phyloP scores from a whole-genome alignment of 257 asterid genomes.

The Thymus quinquecostatus region DNA sequence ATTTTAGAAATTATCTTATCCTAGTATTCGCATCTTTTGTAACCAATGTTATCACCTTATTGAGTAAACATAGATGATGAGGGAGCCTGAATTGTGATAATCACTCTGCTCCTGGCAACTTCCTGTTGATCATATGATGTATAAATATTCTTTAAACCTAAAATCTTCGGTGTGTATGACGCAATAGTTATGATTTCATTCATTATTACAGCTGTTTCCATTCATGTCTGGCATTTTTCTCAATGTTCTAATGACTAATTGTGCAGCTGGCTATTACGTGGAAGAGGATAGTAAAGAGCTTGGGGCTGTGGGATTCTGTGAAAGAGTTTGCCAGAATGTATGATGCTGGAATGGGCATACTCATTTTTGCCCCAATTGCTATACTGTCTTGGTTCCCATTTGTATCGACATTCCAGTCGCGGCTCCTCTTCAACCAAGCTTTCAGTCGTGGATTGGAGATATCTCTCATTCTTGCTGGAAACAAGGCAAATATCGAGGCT shows the following conservation, averaged over 20 bases:
- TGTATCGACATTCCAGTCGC: conserved; percentile 97
- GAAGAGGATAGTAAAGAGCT: conserved; percentile 70
- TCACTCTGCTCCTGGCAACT: neutral
- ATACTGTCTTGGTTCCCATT: conserved; percentile 95
- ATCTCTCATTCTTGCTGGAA: conserved; percentile 96
- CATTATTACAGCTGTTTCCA: neutral
- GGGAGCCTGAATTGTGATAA: neutral
- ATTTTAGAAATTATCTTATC: neutral
- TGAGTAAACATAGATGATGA: neutral
- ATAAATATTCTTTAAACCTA: neutral
- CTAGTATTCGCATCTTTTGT: neutral
- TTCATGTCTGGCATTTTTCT: neutral
- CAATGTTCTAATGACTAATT: neutral
- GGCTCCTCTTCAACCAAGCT: conserved; percentile 97
- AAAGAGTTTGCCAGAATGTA: conserved; percentile 96
- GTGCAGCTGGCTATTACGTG: conserved; percentile 84
- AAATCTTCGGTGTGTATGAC: neutral
- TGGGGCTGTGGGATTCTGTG: conserved; percentile 97
- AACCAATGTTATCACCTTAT: neutral
- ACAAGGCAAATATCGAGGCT: conserved; percentile 89
- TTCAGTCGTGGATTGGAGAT: conserved; percentile 99
- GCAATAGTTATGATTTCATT: neutral
- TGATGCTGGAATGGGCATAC: conserved; percentile 98
- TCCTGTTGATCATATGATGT: neutral
- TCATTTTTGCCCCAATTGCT: conserved; percentile 90